Evolutionary conservation across 2,329 filamentous ascomycete species (phyloP).

Genomic region (Ambrosiella cleistominuta): DNA sequence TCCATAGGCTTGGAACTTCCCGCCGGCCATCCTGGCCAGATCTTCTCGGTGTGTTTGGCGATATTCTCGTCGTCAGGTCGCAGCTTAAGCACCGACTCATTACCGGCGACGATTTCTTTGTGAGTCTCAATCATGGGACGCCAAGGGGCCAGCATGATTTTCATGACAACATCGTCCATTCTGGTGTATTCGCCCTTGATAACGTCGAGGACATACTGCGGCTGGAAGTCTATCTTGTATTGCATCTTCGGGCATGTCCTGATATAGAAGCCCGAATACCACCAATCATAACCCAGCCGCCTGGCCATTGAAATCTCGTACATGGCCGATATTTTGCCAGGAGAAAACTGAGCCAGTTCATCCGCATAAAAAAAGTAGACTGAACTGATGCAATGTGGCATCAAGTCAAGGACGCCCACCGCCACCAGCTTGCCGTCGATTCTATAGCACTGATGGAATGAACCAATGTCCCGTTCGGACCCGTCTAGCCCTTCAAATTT

Average conservation of each 20-base stretch:
- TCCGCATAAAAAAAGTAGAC: conserved; percentile 74
- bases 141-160: background rate
- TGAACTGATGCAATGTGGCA: conserved; percentile 60
- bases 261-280: conserved; percentile 71
- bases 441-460: conserved; percentile 68
- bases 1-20: conserved; percentile 2
- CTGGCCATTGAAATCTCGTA: conserved; percentile 53
- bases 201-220: conserved; percentile 57
- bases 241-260: conserved; percentile 67
- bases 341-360: conserved; percentile 49
- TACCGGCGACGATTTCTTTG: conserved; percentile 2
- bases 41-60: conserved; percentile 7
- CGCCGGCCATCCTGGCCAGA: background rate
- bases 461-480: conserved; percentile 41
- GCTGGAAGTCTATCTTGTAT: conserved; percentile 66
- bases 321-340: conserved; percentile 61
- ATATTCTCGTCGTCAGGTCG: conserved; percentile 3
- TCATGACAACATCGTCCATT: conserved; percentile 26
- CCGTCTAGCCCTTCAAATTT: conserved; percentile 29
- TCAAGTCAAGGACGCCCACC: conserved; percentile 57
- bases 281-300: conserved; percentile 54
- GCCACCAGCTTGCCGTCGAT: conserved; percentile 61
- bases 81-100: conserved; percentile 15
- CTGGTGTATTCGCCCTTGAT: conserved; percentile 44
- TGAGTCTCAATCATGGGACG: background rate